Percentiles rank a stretch among this genome's conserved stretches.
Conservation (phyloP, 495 filamentous ascomycete species). For the Penicillium arizonense region DNA sequence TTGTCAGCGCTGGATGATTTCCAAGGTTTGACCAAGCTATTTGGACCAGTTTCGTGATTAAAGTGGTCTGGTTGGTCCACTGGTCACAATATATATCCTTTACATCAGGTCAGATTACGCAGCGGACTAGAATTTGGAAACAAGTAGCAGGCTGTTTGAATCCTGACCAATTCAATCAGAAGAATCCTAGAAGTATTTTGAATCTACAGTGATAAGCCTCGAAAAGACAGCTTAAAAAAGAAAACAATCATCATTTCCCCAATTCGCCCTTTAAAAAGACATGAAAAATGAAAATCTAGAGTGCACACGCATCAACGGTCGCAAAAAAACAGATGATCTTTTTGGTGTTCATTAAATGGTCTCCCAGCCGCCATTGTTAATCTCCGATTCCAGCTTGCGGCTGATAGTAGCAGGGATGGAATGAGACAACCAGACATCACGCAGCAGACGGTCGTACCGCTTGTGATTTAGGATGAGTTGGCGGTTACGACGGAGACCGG, state of each 20-base stretch:
- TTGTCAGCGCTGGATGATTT: no score
- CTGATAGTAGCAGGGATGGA: slow-evolving; percentile 85
- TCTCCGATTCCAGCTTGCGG: slow-evolving; percentile 86
- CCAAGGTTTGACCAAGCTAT: no score
- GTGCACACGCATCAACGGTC: not conserved
- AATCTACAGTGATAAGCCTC: not conserved
- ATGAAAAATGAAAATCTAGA: not conserved
- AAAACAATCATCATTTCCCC: not conserved
- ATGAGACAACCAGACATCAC: slow-evolving; percentile 85
- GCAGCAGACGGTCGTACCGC: slow-evolving; percentile 82
- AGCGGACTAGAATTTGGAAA: no score
- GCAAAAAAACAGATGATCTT: slow-evolving; percentile 5
- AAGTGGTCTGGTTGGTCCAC: no score
- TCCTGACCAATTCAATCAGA: no score
- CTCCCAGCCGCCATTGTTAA: slow-evolving; percentile 97
- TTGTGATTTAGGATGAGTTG: slow-evolving; percentile 92
- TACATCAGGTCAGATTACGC: no score
- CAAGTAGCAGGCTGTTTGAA: no score
- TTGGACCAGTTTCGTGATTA: no score
- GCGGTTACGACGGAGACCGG: slow-evolving; percentile 73
- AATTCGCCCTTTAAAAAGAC: not conserved
- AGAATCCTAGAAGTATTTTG: not conserved
- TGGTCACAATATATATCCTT: no score
- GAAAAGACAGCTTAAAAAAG: not conserved
- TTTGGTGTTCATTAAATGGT: slow-evolving; percentile 56